Percentiles rank a stretch among this genome's conserved stretches.
Conservation (phyloP, 2,329 filamentous ascomycete species). For the Endoconidiophora laricicola region DNA sequence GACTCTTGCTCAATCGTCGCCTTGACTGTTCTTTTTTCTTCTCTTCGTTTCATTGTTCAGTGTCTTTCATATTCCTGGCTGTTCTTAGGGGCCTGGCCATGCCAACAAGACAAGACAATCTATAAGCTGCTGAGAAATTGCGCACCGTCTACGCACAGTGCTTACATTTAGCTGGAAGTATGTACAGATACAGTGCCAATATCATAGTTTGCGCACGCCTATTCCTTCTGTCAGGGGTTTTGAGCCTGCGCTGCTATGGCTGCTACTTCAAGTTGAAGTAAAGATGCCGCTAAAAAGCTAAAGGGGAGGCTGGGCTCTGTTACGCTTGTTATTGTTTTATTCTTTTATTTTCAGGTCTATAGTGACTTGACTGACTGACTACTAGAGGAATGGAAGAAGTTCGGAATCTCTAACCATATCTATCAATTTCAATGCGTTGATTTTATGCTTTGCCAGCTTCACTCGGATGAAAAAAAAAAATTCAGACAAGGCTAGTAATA, state of each 20-base stretch:
- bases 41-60: not conserved
- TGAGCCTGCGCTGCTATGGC: not conserved
- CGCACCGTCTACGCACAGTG: not conserved
- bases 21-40: not conserved
- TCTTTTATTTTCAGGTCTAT: too few relatives aligned
- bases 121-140: slow-evolving; percentile 5
- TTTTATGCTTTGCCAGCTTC: too few relatives aligned
- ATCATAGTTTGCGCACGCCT: not conserved
- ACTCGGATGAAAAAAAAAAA: too few relatives aligned
- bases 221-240: not conserved
- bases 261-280: not conserved
- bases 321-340: too few relatives aligned
- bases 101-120: not conserved
- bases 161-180: not conserved
- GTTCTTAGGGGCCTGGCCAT: not conserved
- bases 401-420: too few relatives aligned
- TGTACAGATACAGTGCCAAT: not conserved
- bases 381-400: too few relatives aligned
- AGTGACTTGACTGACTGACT: too few relatives aligned
- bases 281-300: too few relatives aligned
- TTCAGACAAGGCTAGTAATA: too few relatives aligned
- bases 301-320: slow-evolving; percentile 2
- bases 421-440: too few relatives aligned
- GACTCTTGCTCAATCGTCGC: not conserved
- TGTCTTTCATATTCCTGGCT: not conserved